Base-by-base conservation (phyloP, 2,329 filamentous ascomycete genomes). In the Bipolaris zeicola region DNA sequence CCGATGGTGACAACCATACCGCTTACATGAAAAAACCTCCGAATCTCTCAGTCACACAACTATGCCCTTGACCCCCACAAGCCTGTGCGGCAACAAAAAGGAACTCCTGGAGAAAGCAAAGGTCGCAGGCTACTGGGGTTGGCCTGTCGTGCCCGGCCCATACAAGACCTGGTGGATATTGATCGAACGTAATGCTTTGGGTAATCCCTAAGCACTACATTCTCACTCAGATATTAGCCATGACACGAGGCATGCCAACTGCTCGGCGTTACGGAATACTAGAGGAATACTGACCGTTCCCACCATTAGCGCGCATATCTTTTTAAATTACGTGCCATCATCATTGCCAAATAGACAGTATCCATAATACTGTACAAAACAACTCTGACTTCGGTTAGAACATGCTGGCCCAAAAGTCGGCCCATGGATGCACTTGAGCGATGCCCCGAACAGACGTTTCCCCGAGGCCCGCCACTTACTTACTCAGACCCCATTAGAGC, bases 371-470 rank as follows among this genome's bases (percentile, higher is more conserved):
- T 42, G 14, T 22, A 41, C 38, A 24, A 13, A 11, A 13, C 22
- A 31, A 31, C 20, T 41, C 24, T 28, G 24, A 43, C 22, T 24
- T 18, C 26, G 22, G 22, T 24, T n/a, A 49, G 11, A 36, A 33
- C 16, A 28, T 50, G 37, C 46, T 36, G 41, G 48, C 37, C 28
- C 8, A 44, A 22, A 31, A 51, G 43, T 39, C 43, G 33, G 47
- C 38, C 39, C 56, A 34, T 13, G 31, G 18, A 47, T 31, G 28
- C 28, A 13, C 28, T 31, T 5, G 28, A 41, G 18, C 39, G 47
- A 36, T 51, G 13, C 22, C 52, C 24, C 36, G 42, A 55, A 58
- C 34, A 43, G 45, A 37, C 20, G 22, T 7, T 48, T 46, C 16
- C 48, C 55, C 41, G 52, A 31, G 13, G 54, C 43, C 14, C 24